Evolutionary conservation across 192 early-diverging fungal species (phyloP).

Genomic region (Phycomyces nitens): DNA sequence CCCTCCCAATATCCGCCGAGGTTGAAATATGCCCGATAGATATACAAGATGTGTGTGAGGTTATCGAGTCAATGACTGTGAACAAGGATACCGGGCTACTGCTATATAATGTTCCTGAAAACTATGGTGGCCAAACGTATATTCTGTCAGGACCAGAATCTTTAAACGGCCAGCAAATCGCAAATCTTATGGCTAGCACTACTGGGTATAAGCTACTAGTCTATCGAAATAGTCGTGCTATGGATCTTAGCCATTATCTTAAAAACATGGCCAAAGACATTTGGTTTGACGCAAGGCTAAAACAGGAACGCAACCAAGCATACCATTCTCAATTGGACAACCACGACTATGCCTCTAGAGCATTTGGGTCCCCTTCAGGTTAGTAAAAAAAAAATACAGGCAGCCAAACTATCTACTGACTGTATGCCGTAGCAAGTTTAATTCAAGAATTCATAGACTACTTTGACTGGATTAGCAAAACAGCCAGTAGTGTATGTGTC

Average conservation of each 20-base stretch:
- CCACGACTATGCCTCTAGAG: slow-evolving; percentile 20
- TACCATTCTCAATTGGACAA: slow-evolving; percentile 19
- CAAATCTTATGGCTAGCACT: slow-evolving; percentile 12
- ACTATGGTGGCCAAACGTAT: slow-evolving; percentile 20
- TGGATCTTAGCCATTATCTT: slow-evolving; percentile 27
- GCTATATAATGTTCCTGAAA: slow-evolving; percentile 1
- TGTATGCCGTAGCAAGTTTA: neutral
- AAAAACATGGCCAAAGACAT: slow-evolving; percentile 20
- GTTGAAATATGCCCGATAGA: slow-evolving; percentile 28
- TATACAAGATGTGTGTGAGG: slow-evolving; percentile 26
- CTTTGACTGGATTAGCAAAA: slow-evolving; percentile 27
- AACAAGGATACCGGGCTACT: neutral
- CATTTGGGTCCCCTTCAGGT: slow-evolving; percentile 22
- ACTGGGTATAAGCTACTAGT: slow-evolving; percentile 11
- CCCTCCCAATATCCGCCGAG: slow-evolving; percentile 18
- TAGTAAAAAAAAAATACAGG: neutral
- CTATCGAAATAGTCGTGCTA: slow-evolving; percentile 16
- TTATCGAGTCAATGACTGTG: slow-evolving; percentile 16
- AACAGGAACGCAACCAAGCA: slow-evolving; percentile 21
- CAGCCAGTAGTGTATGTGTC: slow-evolving; percentile 20
- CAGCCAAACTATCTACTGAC: neutral
- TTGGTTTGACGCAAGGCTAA: slow-evolving; percentile 34
- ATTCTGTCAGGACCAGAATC: slow-evolving; percentile 22
- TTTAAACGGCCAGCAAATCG: slow-evolving; percentile 13
- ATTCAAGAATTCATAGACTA: slow-evolving; percentile 28